Conservation (phyloP, 2,329 filamentous ascomycete genomes). For the Fusarium sp. region DNA sequence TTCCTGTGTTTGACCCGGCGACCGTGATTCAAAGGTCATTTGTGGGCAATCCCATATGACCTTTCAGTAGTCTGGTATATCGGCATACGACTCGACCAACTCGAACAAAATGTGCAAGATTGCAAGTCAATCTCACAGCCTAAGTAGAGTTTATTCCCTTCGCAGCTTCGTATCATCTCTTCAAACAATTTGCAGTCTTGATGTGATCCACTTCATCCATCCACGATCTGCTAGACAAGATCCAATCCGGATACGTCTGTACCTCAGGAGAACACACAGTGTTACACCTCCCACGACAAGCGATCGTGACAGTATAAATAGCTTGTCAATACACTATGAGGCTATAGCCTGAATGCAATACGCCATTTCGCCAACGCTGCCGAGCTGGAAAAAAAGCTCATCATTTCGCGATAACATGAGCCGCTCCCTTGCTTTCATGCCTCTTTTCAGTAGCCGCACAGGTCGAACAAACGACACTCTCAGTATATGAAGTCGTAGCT, state of each 20-base stretch:
- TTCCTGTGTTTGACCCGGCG: background rate
- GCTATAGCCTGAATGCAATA: background rate
- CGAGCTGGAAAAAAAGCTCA: no score
- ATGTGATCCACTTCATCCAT: background rate
- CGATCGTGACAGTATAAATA: background rate
- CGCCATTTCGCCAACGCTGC: background rate
- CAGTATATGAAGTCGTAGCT: slow-evolving; percentile 30
- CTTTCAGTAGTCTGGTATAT: background rate
- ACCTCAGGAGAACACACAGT: background rate
- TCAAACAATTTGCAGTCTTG: background rate
- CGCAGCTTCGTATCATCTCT: background rate
- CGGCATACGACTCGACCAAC: background rate
- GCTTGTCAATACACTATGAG: background rate
- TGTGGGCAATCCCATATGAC: background rate
- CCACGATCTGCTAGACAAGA: background rate
- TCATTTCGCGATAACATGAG: slow-evolving; percentile 4
- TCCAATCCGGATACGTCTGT: background rate
- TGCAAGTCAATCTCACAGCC: background rate
- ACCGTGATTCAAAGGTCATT: background rate
- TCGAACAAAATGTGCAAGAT: background rate
- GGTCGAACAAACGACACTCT: slow-evolving; percentile 11
- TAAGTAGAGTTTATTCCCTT: background rate
- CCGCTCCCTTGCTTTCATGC: background rate
- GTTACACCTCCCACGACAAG: background rate
- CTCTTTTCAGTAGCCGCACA: slow-evolving; percentile 13